Percentiles rank a stretch among this genome's conserved stretches.
Evolutionary conservation across 75 land plant genomes (phyloP).

Genomic region (Pinus taeda): DNA sequence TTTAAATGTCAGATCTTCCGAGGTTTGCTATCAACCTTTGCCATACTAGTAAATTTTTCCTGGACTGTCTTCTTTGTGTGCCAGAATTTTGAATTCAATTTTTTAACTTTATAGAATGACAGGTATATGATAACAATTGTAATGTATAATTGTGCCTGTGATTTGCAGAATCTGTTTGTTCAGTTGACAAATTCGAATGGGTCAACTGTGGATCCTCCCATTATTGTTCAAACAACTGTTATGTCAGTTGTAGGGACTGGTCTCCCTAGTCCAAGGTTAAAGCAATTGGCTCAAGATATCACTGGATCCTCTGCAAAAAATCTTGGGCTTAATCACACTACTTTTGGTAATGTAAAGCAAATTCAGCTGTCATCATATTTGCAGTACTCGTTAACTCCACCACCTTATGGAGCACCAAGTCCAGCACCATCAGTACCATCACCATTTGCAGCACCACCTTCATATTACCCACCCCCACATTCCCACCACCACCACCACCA

Average conservation of each 20-base stretch:
- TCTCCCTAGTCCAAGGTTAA: constrained; percentile 29
- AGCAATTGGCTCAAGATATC: constrained; percentile 60
- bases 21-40: constrained; percentile 33
- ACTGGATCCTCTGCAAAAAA: constrained; percentile 41
- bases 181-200: constrained; percentile 51
- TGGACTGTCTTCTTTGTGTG: background rate
- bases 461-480: constrained; percentile 8
- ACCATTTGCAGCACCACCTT: constrained; percentile 28
- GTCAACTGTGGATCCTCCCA: constrained; percentile 47
- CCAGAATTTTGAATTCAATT: background rate
- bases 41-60: background rate
- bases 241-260: constrained; percentile 34
- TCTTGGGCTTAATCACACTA: constrained; percentile 67
- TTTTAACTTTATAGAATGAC: no score
- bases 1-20: constrained; percentile 33
- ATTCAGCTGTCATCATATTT: constrained; percentile 51
- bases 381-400: constrained; percentile 23
- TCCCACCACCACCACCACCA: constrained; percentile 12
- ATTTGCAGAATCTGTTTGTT: constrained; percentile 57
- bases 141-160: background rate
- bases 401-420: constrained; percentile 9
- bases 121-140: no score
- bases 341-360: constrained; percentile 71
- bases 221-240: constrained; percentile 50
- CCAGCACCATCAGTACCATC: constrained; percentile 33